A percentile compares a stretch with the other conserved stretches of the same genome.
Conservation (phyloP, 2,329 filamentous ascomycete species). For the Colletotrichum coccodes region DNA sequence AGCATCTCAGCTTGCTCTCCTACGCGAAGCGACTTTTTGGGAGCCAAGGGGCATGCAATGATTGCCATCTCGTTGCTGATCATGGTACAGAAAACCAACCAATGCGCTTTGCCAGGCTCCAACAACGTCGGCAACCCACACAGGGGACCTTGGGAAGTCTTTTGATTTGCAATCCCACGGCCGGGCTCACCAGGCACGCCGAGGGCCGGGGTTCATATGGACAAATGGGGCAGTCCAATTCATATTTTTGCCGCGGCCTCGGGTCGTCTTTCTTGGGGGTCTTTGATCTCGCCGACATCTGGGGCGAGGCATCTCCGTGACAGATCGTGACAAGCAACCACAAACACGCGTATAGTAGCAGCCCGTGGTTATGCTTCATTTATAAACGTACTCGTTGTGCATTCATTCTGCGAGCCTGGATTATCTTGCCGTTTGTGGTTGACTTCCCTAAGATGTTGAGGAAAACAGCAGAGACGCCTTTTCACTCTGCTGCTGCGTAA, state of each 20-base stretch:
- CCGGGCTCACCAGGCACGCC: slow-evolving; percentile 14
- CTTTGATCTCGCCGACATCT: not conserved
- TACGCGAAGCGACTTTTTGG: not conserved
- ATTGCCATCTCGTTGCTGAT: not conserved
- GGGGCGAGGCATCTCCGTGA: too few relatives aligned
- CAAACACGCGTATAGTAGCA: slow-evolving; percentile 7
- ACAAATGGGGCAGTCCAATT: slow-evolving; percentile 5
- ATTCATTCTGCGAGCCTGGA: not conserved
- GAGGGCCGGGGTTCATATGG: slow-evolving; percentile 3
- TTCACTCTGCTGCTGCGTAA: not conserved
- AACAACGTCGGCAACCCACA: not conserved
- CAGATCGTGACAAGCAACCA: not conserved
- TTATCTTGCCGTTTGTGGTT: not conserved
- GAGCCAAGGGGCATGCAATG: not conserved
- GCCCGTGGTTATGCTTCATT: not conserved
- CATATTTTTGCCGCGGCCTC: not conserved
- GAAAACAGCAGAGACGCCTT: slow-evolving; percentile 2
- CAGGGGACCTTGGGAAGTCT: slow-evolving; percentile 6
- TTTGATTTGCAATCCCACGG: slow-evolving; percentile 24
- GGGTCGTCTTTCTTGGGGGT: not conserved
- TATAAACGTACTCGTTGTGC: not conserved
- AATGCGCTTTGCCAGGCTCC: not conserved
- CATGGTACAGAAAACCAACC: not conserved
- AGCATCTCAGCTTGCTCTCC: slow-evolving; percentile 11
- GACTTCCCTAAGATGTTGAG: slow-evolving; percentile 6